These are phyloP conservation scores for Tylopilus sp. DNA, from an alignment of 768 basidiomycete genomes.

Conservation along the genomic window DNA sequence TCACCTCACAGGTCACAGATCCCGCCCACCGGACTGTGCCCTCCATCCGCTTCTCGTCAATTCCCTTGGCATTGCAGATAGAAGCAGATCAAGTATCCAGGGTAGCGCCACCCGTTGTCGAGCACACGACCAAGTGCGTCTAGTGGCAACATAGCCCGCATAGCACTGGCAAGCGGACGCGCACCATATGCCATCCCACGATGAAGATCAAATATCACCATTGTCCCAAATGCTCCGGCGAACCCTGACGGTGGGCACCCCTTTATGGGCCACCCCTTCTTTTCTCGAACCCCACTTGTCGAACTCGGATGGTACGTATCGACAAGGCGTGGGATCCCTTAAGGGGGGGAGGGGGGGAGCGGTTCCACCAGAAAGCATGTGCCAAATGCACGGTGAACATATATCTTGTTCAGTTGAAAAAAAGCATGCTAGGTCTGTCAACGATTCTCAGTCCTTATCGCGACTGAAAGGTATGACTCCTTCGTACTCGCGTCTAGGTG, in stretches of 20 bases:
- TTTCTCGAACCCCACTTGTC: background rate
- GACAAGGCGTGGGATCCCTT: background rate
- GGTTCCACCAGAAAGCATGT: background rate
- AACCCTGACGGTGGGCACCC: background rate
- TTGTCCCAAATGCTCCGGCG: background rate
- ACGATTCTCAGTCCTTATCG: no score
- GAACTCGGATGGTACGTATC: background rate
- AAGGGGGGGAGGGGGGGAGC: no score
- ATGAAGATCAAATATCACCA: no score
- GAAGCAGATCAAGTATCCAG: background rate
- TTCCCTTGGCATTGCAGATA: background rate
- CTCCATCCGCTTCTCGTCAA: background rate
- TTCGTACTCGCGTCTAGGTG: background rate
- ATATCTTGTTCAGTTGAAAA: background rate
- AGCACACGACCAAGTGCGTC: background rate
- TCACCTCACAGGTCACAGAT: background rate
- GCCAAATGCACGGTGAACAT: background rate
- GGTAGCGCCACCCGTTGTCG: background rate
- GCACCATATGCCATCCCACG: no score
- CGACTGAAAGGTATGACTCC: no score
- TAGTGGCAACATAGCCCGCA: background rate
- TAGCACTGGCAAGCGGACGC: background rate
- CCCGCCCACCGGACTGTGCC: no score
- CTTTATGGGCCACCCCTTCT: background rate
- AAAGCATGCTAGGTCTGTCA: no score